phyloP scores from a whole-genome alignment of 2,329 filamentous ascomycete species.

The Diaporthe humulicola region DNA sequence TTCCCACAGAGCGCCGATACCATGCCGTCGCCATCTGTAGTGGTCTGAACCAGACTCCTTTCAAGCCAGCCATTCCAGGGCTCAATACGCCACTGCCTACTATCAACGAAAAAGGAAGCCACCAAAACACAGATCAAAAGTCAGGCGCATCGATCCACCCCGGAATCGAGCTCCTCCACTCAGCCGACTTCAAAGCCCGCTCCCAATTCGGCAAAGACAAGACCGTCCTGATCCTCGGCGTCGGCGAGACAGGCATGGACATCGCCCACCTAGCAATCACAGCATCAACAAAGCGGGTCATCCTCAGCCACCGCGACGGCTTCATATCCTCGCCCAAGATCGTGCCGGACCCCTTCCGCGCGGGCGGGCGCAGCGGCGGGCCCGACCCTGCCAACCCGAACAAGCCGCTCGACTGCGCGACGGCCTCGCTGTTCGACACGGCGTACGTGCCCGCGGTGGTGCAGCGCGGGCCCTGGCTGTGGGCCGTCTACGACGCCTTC shows the following conservation, averaged over 20 bases:
- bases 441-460: conserved; percentile 63
- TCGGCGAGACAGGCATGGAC: conserved; percentile 55
- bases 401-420: conserved; percentile 61
- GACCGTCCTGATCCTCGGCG: conserved; percentile 53
- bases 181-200: conserved; percentile 52
- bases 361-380: conserved; percentile 40
- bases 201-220: conserved; percentile 50
- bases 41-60: conserved; percentile 52
- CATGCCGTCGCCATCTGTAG: conserved; percentile 56
- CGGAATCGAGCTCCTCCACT: conserved; percentile 47
- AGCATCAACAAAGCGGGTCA: conserved; percentile 51
- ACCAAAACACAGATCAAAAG: too few species aligned
- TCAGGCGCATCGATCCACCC: conserved; percentile 34
- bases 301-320: conserved; percentile 54
- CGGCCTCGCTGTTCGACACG: conserved; percentile 64
- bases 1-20: not conserved
- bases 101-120: not conserved
- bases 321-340: conserved; percentile 55
- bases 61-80: conserved; percentile 47
- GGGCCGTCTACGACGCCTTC: conserved; percentile 61
- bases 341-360: conserved; percentile 39
- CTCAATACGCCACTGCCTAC: not conserved
- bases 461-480: conserved; percentile 56
- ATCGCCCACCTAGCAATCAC: conserved; percentile 53
- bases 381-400: conserved; percentile 47